Percentiles rank a stretch among this genome's conserved stretches.
These are phyloP conservation scores for Gentiana dahurica DNA, from an alignment of 257 asterid species.

Conservation along the genomic window DNA sequence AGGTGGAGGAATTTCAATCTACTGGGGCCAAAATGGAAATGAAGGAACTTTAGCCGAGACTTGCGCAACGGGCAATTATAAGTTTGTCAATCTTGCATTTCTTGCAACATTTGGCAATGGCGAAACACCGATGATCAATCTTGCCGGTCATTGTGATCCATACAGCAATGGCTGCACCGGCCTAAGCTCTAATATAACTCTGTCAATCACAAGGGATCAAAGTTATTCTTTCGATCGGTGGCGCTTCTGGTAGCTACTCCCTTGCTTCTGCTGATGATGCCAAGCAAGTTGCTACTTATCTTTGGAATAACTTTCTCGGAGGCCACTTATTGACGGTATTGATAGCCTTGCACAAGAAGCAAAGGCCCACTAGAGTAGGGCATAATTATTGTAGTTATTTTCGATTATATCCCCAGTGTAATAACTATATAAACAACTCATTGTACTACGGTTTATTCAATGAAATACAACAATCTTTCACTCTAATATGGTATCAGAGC, in stretches of 20 bases:
- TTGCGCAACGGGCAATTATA: constrained; percentile 34
- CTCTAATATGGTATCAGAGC: too few relatives aligned
- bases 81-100: constrained; percentile 32
- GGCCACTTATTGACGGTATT: too few relatives aligned
- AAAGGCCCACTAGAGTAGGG: too few relatives aligned
- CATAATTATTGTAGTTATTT: too few relatives aligned
- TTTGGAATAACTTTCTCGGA: constrained; percentile 41
- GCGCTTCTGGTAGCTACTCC: constrained; percentile 35
- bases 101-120: constrained; percentile 40
- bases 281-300: constrained; percentile 27
- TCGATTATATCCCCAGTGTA: too few relatives aligned
- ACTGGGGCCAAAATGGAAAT: constrained; percentile 50
- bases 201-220: constrained; percentile 38
- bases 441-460: too few relatives aligned
- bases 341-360: too few relatives aligned
- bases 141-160: constrained; percentile 53
- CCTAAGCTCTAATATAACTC: constrained; percentile 25
- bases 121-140: constrained; percentile 30
- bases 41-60: constrained; percentile 42
- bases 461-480: too few relatives aligned
- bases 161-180: constrained; percentile 22
- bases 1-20: constrained; percentile 42
- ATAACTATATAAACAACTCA: too few relatives aligned
- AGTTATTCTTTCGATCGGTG: constrained; percentile 38
- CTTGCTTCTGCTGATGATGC: constrained; percentile 31